Evolutionary conservation across 2,329 filamentous ascomycete species (phyloP).

Genomic region (Ceratocystis papillata): DNA sequence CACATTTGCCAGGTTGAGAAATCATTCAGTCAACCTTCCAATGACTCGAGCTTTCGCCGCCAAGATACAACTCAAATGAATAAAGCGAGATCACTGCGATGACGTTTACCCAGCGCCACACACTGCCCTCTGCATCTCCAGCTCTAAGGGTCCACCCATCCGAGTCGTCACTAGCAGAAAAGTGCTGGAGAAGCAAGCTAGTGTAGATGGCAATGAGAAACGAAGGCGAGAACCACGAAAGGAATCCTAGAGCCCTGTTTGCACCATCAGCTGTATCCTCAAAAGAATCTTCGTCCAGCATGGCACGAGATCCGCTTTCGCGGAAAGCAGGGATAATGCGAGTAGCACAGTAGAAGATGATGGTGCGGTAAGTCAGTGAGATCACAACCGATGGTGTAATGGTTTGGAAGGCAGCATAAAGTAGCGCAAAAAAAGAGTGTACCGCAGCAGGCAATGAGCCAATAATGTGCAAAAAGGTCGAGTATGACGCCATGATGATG

Average conservation of each 20-base stretch:
- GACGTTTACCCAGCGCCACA: conserved; percentile 90
- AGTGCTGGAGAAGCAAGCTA: conserved; percentile 88
- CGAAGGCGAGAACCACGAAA: conserved; percentile 90
- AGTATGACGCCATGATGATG: conserved; percentile 97
- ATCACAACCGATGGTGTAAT: conserved; percentile 95
- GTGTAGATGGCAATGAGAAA: conserved; percentile 96
- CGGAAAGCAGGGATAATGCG: conserved; percentile 90
- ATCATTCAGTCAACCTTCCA: conserved; percentile 78
- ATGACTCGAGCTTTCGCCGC: conserved; percentile 75
- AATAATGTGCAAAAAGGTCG: conserved; percentile 74
- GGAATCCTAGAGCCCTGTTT: conserved; percentile 64
- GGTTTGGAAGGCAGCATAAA: conserved; percentile 85
- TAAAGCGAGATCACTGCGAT: conserved; percentile 82
- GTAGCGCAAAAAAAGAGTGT: conserved; percentile 71
- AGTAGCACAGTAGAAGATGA: conserved; percentile 90
- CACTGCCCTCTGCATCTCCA: conserved; percentile 69
- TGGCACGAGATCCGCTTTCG: conserved; percentile 69
- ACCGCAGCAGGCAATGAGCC: conserved; percentile 74
- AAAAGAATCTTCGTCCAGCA: conserved; percentile 73
- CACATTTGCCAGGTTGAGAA: conserved; percentile 23
- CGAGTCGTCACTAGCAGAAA: conserved; percentile 61
- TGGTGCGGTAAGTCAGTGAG: conserved; percentile 81
- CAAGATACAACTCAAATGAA: conserved; percentile 78
- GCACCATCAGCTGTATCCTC: conserved; percentile 71
- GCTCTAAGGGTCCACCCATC: conserved; percentile 78